These are phyloP conservation scores for Sporothrix brunneoviolacea DNA, from an alignment of 2,329 filamentous ascomycete species.

Conservation along the genomic window DNA sequence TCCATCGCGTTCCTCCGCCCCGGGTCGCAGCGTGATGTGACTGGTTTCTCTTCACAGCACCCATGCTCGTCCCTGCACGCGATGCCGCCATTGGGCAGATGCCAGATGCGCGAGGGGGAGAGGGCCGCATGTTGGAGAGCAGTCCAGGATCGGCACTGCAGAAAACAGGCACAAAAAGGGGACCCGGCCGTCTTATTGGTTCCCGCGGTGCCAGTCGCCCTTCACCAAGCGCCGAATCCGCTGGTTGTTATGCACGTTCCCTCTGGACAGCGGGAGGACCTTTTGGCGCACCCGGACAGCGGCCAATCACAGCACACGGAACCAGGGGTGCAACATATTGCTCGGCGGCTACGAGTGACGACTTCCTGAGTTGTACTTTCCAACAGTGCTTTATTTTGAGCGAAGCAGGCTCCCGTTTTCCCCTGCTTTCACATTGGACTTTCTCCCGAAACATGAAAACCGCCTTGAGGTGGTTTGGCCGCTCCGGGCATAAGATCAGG, in stretches of 20 bases:
- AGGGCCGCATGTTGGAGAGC: no score
- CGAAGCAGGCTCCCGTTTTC: no score
- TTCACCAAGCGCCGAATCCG: conserved; percentile 1
- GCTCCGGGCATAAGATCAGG: neutral
- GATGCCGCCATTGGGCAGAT: conserved; percentile 3
- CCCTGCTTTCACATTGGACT: no score
- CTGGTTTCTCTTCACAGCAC: neutral
- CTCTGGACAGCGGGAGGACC: neutral
- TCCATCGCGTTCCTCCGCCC: no score
- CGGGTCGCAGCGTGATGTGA: neutral
- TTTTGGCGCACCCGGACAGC: neutral
- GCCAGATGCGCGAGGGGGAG: neutral
- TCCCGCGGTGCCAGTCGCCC: no score
- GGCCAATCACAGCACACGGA: conserved; percentile 12
- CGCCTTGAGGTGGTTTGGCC: neutral
- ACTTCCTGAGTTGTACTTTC: no score
- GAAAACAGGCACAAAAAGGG: conserved; percentile 1
- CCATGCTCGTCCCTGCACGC: neutral
- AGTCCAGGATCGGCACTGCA: conserved; percentile 6
- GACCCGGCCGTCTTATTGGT: neutral
- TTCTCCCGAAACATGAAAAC: no score
- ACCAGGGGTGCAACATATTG: neutral
- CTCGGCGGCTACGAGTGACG: conserved; percentile 12
- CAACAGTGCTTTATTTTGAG: no score
- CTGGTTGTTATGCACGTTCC: neutral